Conservation (phyloP, 163 green algal species). For the Picocystis sp. region DNA sequence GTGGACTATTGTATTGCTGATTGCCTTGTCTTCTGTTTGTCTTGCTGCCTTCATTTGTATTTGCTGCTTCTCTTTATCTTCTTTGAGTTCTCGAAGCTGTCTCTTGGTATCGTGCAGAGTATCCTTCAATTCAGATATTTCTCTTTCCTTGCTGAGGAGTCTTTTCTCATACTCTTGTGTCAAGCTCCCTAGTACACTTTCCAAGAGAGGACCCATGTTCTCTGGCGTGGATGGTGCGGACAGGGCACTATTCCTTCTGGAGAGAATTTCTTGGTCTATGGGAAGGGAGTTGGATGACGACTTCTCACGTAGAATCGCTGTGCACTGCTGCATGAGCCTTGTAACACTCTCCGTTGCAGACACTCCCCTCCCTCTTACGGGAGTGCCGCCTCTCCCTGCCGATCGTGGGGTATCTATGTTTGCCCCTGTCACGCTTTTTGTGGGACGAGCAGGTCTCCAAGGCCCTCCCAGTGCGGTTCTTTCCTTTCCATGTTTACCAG, state of each 20-base stretch:
- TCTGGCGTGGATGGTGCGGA: conserved; percentile 21
- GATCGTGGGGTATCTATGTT: no score
- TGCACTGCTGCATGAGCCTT: conserved; percentile 54
- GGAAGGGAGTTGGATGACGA: no score
- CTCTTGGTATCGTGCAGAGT: conserved; percentile 12
- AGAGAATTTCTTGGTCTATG: no score
- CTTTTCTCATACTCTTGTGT: conserved; percentile 73
- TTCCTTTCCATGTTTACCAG: no score
- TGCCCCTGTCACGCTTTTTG: conserved; percentile 5
- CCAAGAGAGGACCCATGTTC: conserved; percentile 50
- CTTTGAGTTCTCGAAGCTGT: neutral
- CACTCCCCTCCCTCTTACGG: conserved; percentile 6
- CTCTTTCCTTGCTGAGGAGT: conserved; percentile 58
- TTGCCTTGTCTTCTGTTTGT: no score
- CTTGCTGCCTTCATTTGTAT: no score
- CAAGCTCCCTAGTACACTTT: conserved; percentile 48
- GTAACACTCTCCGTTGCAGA: conserved; percentile 31
- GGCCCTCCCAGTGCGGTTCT: neutral
- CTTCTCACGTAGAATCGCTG: conserved; percentile 38
- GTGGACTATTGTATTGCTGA: no score
- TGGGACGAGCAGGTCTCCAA: neutral
- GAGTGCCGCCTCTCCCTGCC: no score
- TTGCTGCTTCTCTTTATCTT: no score
- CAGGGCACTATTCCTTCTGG: no score
- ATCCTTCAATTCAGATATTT: conserved; percentile 28